A percentile compares a stretch with the other conserved stretches of the same genome.
These are phyloP conservation scores for Penicillium sp. DNA, from an alignment of 2,329 filamentous ascomycete species.

Conservation along the genomic window DNA sequence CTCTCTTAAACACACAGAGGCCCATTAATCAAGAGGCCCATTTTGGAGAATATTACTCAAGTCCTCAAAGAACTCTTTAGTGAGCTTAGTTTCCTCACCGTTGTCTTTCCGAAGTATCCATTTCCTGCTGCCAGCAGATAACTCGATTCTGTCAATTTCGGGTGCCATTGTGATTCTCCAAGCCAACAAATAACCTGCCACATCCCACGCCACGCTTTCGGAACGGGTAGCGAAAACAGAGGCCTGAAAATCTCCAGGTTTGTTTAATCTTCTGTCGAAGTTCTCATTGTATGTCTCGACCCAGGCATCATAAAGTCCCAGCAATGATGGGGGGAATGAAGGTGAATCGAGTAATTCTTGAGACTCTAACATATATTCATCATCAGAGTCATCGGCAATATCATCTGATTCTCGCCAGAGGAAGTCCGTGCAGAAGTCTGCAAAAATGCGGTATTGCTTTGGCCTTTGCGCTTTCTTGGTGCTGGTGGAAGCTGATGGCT, in stretches of 20 bases:
- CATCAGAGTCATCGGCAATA: conserved; percentile 5
- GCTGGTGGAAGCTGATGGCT: too few relatives aligned
- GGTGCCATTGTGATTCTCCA: conserved; percentile 23
- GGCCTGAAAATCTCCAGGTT: conserved; percentile 8
- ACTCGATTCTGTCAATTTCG: conserved; percentile 8
- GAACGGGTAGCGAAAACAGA: conserved; percentile 8
- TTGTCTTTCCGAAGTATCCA: too few relatives aligned
- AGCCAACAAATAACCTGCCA: conserved; percentile 24
- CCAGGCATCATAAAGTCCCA: conserved; percentile 18
- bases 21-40: too few relatives aligned
- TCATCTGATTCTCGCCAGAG: conserved; percentile 17
- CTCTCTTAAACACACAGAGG: too few relatives aligned
- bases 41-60: too few relatives aligned
- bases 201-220: conserved; percentile 22
- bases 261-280: conserved; percentile 13
- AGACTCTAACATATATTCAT: not conserved
- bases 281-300: conserved; percentile 14
- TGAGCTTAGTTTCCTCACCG: too few relatives aligned
- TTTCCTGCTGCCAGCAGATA: not conserved
- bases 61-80: too few relatives aligned
- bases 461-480: not conserved
- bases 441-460: conserved; percentile 21
- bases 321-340: conserved; percentile 10
- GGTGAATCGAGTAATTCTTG: conserved; percentile 5
- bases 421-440: conserved; percentile 22